Evolutionary conservation across 164 flowering plant genomes (phyloP).

Genomic region (Macadamia tetraphylla): DNA sequence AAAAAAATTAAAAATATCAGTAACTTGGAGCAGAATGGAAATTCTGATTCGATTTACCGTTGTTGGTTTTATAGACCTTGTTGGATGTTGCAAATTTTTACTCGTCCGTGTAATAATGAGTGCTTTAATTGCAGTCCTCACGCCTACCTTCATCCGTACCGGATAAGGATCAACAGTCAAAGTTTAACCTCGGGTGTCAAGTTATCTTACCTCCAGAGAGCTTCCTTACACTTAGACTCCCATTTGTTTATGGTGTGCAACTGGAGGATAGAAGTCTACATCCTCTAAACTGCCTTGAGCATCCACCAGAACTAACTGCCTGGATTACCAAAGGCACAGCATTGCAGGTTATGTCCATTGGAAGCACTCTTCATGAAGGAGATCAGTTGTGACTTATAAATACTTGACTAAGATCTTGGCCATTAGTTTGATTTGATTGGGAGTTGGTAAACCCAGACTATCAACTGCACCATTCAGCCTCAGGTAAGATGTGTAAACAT

Average conservation of each 20-base stretch:
- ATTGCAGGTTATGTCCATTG: conserved; percentile 56
- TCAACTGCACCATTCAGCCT: conserved; percentile 5
- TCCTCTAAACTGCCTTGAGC: conserved; percentile 60
- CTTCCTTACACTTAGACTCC: conserved; percentile 70
- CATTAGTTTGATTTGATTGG: not conserved
- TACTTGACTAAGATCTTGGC: not conserved
- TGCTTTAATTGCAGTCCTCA: conserved; percentile 42
- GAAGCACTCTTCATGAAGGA: conserved; percentile 27
- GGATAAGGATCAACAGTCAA: conserved; percentile 48
- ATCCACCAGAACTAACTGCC: conserved; percentile 80
- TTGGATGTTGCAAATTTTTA: not conserved
- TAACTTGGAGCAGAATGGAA: not conserved
- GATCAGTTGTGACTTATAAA: conserved; percentile 4
- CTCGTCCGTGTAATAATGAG: not conserved
- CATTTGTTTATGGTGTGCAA: conserved; percentile 80
- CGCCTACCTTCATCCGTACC: conserved; percentile 53
- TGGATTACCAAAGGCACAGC: conserved; percentile 63
- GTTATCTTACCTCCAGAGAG: conserved; percentile 91
- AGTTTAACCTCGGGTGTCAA: conserved; percentile 63
- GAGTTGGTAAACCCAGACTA: conserved; percentile 6
- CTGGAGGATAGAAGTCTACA: conserved; percentile 49
- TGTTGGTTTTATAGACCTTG: not conserved
- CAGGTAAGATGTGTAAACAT: conserved; percentile 12
- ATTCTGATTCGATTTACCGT: not conserved
- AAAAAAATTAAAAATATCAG: too few relatives aligned